Conservation (phyloP, 140 eudicot genomes). For the Senecio squalidus region DNA sequence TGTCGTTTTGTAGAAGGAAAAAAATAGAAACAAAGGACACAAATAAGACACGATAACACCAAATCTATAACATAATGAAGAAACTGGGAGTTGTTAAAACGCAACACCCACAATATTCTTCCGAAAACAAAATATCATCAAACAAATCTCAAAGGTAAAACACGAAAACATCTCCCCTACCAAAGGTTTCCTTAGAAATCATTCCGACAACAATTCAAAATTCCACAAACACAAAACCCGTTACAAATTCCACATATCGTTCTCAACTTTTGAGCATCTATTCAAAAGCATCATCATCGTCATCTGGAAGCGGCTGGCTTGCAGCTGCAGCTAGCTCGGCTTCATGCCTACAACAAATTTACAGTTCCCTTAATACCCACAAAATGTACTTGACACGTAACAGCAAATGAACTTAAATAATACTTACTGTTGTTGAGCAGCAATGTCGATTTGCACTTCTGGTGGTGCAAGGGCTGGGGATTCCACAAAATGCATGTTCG, state of each 20-base stretch:
- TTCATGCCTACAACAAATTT: constrained; percentile 40
- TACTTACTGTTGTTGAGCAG: too few species aligned
- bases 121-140: constrained; percentile 16
- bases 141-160: constrained; percentile 10
- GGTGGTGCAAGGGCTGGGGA: too few species aligned
- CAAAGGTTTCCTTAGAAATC: neutral
- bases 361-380: neutral
- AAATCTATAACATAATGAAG: neutral
- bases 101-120: constrained; percentile 17
- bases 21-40: too few species aligned
- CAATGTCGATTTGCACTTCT: too few species aligned
- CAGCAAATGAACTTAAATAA: too few species aligned
- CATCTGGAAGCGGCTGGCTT: constrained; percentile 55
- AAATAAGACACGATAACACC: too few species aligned
- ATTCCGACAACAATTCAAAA: constrained; percentile 19
- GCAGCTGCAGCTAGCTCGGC: constrained; percentile 49
- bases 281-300: constrained; percentile 49
- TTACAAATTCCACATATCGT: constrained; percentile 9
- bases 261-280: neutral
- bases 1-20: too few species aligned
- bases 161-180: constrained; percentile 10
- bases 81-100: constrained; percentile 17
- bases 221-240: constrained; percentile 10
- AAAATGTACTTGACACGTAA: neutral
- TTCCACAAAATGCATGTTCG: too few species aligned